A percentile compares a stretch with the other conserved stretches of the same genome.
Evolutionary conservation across 2,329 filamentous ascomycete species (phyloP).

Genomic region (Alternaria infectoria): DNA sequence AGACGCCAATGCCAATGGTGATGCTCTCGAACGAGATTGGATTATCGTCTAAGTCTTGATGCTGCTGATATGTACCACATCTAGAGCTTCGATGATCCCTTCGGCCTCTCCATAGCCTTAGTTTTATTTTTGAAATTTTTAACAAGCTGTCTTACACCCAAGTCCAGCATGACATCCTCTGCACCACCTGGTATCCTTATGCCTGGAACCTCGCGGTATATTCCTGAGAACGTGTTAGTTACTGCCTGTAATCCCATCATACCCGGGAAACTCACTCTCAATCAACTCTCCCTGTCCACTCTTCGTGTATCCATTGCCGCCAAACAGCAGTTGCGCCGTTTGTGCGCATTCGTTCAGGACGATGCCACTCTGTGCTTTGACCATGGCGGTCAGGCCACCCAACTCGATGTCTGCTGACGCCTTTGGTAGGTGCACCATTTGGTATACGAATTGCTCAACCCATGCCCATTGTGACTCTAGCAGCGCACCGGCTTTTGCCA

Average conservation of each 20-base stretch:
- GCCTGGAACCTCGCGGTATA: conserved; percentile 69
- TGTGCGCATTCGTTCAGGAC: conserved; percentile 75
- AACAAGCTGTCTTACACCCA: conserved; percentile 72
- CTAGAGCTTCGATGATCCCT: conserved; percentile 54
- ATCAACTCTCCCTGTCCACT: conserved; percentile 73
- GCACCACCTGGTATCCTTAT: conserved; percentile 69
- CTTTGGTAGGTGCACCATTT: conserved; percentile 67
- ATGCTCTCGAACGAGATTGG: background rate
- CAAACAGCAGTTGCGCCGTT: conserved; percentile 73
- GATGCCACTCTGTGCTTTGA: conserved; percentile 75
- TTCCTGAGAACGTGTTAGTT: conserved; percentile 51
- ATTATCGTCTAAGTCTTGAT: background rate
- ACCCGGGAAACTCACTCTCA: conserved; percentile 62
- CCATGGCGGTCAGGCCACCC: conserved; percentile 73
- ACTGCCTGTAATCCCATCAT: background rate
- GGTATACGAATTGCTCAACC: conserved; percentile 74
- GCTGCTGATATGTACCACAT: background rate
- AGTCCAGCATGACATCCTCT: conserved; percentile 75
- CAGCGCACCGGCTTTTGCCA: conserved; percentile 72
- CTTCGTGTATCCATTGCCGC: conserved; percentile 74
- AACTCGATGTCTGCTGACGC: conserved; percentile 67
- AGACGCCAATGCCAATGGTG: too few species aligned
- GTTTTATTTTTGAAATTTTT: conserved; percentile 70
- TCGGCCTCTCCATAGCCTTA: conserved; percentile 56
- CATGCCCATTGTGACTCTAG: conserved; percentile 75